Conservation (phyloP, 225 moss, liverwort and hornwort genomes). For the Bryum argenteum region DNA sequence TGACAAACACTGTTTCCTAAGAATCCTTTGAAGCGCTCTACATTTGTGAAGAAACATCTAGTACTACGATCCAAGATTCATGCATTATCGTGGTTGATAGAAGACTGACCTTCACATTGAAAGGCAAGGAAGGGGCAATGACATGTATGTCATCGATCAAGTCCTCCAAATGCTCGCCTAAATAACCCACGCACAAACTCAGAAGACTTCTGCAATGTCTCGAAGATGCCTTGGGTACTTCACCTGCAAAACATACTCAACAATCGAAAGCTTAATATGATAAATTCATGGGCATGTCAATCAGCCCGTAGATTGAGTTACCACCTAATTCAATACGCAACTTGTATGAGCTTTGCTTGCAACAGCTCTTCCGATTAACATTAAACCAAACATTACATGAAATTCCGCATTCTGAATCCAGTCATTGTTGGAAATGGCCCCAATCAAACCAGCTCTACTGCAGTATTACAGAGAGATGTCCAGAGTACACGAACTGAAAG, state of each 20-base stretch:
- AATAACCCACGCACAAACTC: slow-evolving; percentile 78
- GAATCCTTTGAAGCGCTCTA: too few relatives aligned
- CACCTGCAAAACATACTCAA: slow-evolving; percentile 40
- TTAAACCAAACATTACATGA: too few relatives aligned
- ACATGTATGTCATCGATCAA: slow-evolving; percentile 78
- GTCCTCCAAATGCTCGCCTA: slow-evolving; percentile 87
- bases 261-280: slow-evolving; percentile 4
- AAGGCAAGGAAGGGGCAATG: slow-evolving; percentile 73
- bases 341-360: too few relatives aligned
- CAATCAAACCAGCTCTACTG: not conserved
- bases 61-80: too few relatives aligned
- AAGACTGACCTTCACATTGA: slow-evolving; percentile 68
- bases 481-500: not conserved
- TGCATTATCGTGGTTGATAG: too few relatives aligned
- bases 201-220: slow-evolving; percentile 64
- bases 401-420: not conserved
- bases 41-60: too few relatives aligned
- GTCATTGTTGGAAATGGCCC: not conserved
- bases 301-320: not conserved
- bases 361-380: too few relatives aligned
- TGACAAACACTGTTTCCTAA: too few relatives aligned
- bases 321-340: not conserved
- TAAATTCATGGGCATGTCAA: not conserved
- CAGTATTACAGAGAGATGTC: not conserved
- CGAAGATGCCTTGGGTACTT: slow-evolving; percentile 29